Conservation (phyloP, 352 stramenopile genomes). For the Phytophthora sansomeana region DNA sequence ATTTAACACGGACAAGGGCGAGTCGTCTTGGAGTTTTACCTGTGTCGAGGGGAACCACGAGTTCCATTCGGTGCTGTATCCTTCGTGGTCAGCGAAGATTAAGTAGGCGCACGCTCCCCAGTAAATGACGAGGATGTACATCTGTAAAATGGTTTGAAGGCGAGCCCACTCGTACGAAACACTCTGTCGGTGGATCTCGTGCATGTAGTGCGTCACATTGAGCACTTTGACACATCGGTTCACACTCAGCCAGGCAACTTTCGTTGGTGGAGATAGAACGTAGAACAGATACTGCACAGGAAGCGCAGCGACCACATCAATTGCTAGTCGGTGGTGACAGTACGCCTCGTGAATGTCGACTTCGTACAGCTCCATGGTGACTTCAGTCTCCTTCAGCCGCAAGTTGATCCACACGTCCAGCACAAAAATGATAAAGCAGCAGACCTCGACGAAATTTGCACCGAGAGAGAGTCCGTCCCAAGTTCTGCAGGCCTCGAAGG, state of each 20-base stretch:
- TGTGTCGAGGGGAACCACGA: constrained; percentile 52
- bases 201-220: constrained; percentile 63
- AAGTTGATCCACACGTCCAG: constrained; percentile 69
- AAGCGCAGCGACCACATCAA: constrained; percentile 52
- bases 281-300: constrained; percentile 53
- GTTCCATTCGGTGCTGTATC: constrained; percentile 62
- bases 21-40: constrained; percentile 35
- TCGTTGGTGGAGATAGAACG: constrained; percentile 1
- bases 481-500: constrained; percentile 48
- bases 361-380: constrained; percentile 66
- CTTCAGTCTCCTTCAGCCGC: constrained; percentile 46
- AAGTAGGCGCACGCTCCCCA: constrained; percentile 61
- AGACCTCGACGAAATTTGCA: constrained; percentile 46
- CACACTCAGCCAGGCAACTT: constrained; percentile 52
- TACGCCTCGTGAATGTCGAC: constrained; percentile 52
- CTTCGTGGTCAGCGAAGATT: constrained; percentile 42
- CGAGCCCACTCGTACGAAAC: constrained; percentile 52
- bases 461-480: constrained; percentile 38
- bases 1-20: constrained; percentile 38
- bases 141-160: constrained; percentile 46
- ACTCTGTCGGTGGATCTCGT: constrained; percentile 54
- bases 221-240: constrained; percentile 60
- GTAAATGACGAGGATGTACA: constrained; percentile 64
- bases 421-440: constrained; percentile 48
- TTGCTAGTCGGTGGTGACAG: constrained; percentile 48